These are phyloP conservation scores for Kazachstania bromeliacearum DNA, from an alignment of 805 yeast genomes.

Conservation along the genomic window DNA sequence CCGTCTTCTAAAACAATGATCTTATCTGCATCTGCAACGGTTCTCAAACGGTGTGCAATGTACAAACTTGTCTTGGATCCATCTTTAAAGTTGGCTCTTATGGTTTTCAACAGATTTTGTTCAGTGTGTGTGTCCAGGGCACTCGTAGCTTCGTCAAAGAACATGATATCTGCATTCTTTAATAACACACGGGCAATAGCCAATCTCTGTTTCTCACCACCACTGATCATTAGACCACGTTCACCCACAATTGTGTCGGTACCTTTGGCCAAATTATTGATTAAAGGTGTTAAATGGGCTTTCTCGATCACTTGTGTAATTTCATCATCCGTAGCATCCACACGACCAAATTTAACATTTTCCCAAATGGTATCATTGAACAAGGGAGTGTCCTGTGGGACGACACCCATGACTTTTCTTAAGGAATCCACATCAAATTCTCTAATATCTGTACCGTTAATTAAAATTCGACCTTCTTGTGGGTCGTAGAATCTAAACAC, in stretches of 20 bases:
- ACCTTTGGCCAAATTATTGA: constrained; percentile 74
- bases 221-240: constrained; percentile 97
- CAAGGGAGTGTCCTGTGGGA: constrained; percentile 95
- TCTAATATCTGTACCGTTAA: constrained; percentile 84
- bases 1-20: constrained; percentile 82
- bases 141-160: constrained; percentile 94
- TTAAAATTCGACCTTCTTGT: constrained; percentile 59
- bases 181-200: constrained; percentile 88
- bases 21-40: constrained; percentile 89
- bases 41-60: constrained; percentile 88
- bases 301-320: constrained; percentile 52
- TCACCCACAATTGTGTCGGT: constrained; percentile 86
- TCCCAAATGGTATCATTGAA: constrained; percentile 86
- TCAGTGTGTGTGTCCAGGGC: constrained; percentile 97
- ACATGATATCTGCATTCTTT: constrained; percentile 80
- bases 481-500: constrained; percentile 89
- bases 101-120: constrained; percentile 68
- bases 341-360: constrained; percentile 77
- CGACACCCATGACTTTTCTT: constrained; percentile 74
- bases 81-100: constrained; percentile 53
- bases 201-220: constrained; percentile 95
- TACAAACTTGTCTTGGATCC: constrained; percentile 65
- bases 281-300: constrained; percentile 59
- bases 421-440: constrained; percentile 67
- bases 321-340: constrained; percentile 64